phyloP scores from a whole-genome alignment of 306 rosid species.

The Trifolium pratense region DNA sequence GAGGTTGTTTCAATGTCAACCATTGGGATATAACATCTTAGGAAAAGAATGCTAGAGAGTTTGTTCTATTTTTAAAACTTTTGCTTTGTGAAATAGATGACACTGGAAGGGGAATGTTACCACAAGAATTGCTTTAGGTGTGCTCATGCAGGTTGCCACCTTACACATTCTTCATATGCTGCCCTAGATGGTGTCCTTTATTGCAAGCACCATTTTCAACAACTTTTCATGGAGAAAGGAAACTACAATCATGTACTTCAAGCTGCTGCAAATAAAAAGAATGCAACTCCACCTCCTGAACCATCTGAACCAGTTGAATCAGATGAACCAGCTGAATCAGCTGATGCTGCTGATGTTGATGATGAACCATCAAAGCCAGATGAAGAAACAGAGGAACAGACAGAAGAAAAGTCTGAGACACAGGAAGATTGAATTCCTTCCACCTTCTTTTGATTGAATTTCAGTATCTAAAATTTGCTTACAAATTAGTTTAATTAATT shows the following conservation, averaged over 20 bases:
- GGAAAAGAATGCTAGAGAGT: not conserved
- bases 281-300: constrained; percentile 55
- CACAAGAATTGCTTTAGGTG: constrained; percentile 94
- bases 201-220: constrained; percentile 90
- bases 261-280: constrained; percentile 65
- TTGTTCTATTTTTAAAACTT: not conserved
- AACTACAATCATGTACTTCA: constrained; percentile 77
- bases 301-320: constrained; percentile 36
- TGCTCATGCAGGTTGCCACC: constrained; percentile 92
- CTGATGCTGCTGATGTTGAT: constrained; percentile 34
- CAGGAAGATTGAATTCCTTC: constrained; percentile 8
- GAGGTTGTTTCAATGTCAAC: not conserved
- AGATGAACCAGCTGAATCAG: constrained; percentile 41
- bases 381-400: not conserved
- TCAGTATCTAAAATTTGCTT: constrained; percentile 32
- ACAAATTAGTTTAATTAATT: constrained; percentile 44
- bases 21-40: not conserved
- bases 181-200: constrained; percentile 91
- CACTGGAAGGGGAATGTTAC: constrained; percentile 85
- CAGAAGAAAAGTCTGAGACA: constrained; percentile 34
- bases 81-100: constrained; percentile 50
- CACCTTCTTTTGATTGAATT: constrained; percentile 18
- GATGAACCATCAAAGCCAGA: constrained; percentile 36
- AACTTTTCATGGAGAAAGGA: constrained; percentile 97
- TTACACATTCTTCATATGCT: constrained; percentile 91